Evolutionary conservation across 345 rosid species (phyloP), one percentile per base, ranked within the genome.

Genomic region (Pseudoturritis turrita): DNA sequence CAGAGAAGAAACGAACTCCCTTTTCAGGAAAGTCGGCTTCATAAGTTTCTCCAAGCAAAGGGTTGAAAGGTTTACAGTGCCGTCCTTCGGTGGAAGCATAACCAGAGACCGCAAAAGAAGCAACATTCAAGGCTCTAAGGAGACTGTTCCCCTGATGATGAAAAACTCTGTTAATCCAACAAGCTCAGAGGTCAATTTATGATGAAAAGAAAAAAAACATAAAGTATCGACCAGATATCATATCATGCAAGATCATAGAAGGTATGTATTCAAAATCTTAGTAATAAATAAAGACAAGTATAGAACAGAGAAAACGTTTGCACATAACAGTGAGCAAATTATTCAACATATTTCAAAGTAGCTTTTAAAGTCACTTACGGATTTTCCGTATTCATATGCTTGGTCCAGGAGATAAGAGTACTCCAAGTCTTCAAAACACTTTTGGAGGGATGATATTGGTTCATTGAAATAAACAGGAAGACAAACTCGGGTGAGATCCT

Each of bases 391-490:
- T 71, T 83, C 82, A 45, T 87, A 89, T 44, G 99, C 98, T 74
- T 73, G 85, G 70, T 95, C 99, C 84, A 95, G 72, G 64, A 95
- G 98, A 80, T 84, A 49, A 47, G 99, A 91, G 81, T 95, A 95
- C 78, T 95, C 99, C 65, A 95, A 78, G 73, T 95, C 99, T 82
- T 95, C 99, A 8, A 87, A 95, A 77, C 98, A 95, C 74, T 95
- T 95, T 79, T 95, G 99, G 71, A 95, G 98, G 59, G 99, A 87
- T 17, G 99, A 95, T 77, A 91, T 86, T 15, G 99, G 99, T 79
- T 95, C 99, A 62, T 95, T 95, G 65, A 95, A 95, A 85, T 91
- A 91, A 69, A 95, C 99, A 58, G 99, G 99, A 51, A 95, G 98
- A 80, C 99, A 95, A 72, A 94, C 96, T 78, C 96, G 86, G 15